Conservation (phyloP, 2,329 filamentous ascomycete genomes). For the Cladophialophora chaetospira region DNA sequence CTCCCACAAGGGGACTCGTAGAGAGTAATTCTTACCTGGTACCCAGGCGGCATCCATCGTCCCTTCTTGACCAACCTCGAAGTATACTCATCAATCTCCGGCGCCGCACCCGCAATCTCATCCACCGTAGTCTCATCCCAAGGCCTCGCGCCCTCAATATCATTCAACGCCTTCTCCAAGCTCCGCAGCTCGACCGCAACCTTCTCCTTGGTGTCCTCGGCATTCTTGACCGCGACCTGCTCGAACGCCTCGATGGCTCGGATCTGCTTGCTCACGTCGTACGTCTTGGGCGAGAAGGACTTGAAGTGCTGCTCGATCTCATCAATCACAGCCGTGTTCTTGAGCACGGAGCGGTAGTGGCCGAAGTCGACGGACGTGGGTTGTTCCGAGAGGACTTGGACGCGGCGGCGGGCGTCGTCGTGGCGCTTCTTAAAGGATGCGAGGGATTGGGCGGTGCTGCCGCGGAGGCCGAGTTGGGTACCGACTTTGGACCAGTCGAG, state of each 20-base stretch:
- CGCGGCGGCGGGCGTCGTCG: constrained; percentile 94
- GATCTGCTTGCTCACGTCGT: constrained; percentile 90
- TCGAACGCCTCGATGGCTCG: constrained; percentile 99
- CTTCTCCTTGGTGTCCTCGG: constrained; percentile 92
- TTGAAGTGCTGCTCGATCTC: constrained; percentile 97
- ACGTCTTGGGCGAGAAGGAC: constrained; percentile 86
- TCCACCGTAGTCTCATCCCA: constrained; percentile 98
- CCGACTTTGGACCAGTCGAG: constrained; percentile 98
- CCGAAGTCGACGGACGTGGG: constrained; percentile 87
- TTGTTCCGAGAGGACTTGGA: constrained; percentile 79
- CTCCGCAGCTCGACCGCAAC: constrained; percentile 94
- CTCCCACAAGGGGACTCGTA: background rate
- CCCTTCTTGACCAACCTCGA: constrained; percentile 93
- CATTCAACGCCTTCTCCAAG: constrained; percentile 89
- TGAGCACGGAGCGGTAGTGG: constrained; percentile 86
- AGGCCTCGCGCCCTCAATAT: constrained; percentile 93
- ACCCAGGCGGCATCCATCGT: constrained; percentile 96
- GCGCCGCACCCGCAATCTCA: constrained; percentile 89
- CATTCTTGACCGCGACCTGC: constrained; percentile 94
- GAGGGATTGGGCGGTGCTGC: constrained; percentile 87
- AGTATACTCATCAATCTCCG: constrained; percentile 97
- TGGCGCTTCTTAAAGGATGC: constrained; percentile 99
- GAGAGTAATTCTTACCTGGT: constrained; percentile 73
- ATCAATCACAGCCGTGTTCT: constrained; percentile 93
- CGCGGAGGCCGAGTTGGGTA: constrained; percentile 91